A percentile compares a stretch with the other conserved stretches of the same genome.
These are phyloP conservation scores for Ascochyta fabae DNA, from an alignment of 2,329 filamentous ascomycete genomes.

Conservation along the genomic window DNA sequence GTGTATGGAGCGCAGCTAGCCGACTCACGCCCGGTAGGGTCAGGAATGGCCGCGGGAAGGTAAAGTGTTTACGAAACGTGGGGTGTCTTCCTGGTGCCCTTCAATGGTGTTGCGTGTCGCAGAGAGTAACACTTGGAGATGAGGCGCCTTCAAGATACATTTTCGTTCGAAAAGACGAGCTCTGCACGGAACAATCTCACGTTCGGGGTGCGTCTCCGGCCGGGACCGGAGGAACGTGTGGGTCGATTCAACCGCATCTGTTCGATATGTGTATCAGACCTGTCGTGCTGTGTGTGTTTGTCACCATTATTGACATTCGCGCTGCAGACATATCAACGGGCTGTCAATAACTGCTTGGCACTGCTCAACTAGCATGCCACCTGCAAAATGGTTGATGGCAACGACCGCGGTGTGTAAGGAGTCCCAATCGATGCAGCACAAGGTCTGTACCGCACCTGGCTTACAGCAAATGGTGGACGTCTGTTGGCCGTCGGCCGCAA, in stretches of 20 bases:
- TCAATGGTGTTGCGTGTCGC: background rate
- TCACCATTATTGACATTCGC: background rate
- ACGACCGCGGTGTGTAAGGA: background rate
- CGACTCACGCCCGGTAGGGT: slow-evolving; percentile 14
- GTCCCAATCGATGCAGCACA: background rate
- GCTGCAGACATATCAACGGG: too few species aligned
- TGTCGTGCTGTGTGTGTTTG: background rate
- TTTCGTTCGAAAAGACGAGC: background rate
- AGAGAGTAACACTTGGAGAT: background rate
- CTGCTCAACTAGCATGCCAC: background rate
- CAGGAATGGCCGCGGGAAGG: slow-evolving; percentile 23
- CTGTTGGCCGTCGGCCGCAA: slow-evolving; percentile 32
- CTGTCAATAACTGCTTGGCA: background rate
- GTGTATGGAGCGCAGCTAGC: slow-evolving; percentile 9
- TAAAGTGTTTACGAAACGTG: slow-evolving; percentile 42
- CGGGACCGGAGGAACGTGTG: slow-evolving; percentile 11
- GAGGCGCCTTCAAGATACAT: background rate
- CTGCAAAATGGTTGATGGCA: background rate
- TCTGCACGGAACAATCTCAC: background rate
- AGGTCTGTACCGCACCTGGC: slow-evolving; percentile 7
- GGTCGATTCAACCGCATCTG: background rate
- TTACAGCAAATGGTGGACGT: slow-evolving; percentile 30
- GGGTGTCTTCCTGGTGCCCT: slow-evolving; percentile 25
- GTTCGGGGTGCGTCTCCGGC: background rate
- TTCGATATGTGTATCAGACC: background rate